Conservation (phyloP, 1,284 basidiomycete genomes). For the Phylloporus sp. region DNA sequence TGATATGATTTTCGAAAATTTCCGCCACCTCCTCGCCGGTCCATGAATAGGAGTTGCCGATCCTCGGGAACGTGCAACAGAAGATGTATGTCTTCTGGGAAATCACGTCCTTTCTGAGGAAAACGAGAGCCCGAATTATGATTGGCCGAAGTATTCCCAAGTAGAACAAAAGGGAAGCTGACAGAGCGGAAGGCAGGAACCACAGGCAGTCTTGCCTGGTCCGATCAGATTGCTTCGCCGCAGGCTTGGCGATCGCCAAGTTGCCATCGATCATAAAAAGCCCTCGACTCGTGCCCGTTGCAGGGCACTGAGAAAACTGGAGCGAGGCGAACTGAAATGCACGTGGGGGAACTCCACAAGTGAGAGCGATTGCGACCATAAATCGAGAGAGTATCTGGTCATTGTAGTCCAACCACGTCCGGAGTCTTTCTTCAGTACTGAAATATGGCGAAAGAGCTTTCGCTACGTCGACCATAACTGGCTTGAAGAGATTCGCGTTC, state of each 20-base stretch:
- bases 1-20: constrained; percentile 1
- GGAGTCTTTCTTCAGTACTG: not conserved
- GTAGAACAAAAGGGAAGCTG: constrained; percentile 1
- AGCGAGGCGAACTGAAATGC: constrained; percentile 11
- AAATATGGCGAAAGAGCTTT: not conserved
- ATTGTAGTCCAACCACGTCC: constrained; percentile 1
- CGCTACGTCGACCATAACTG: too few relatives aligned
- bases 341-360: too few relatives aligned
- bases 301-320: not conserved
- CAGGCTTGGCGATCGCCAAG: constrained; percentile 13
- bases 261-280: constrained; percentile 12
- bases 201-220: constrained; percentile 9
- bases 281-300: not conserved
- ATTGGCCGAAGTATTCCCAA: not conserved
- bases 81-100: constrained; percentile 5
- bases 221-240: constrained; percentile 1
- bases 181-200: constrained; percentile 7
- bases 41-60: constrained; percentile 1
- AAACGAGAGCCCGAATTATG: not conserved
- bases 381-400: not conserved
- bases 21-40: not conserved
- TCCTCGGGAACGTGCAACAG: not conserved
- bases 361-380: not conserved
- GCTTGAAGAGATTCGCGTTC: too few relatives aligned
- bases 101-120: constrained; percentile 1